Conservation (phyloP, 1,139 yeast genomes). For the Blastobotrys elegans region DNA sequence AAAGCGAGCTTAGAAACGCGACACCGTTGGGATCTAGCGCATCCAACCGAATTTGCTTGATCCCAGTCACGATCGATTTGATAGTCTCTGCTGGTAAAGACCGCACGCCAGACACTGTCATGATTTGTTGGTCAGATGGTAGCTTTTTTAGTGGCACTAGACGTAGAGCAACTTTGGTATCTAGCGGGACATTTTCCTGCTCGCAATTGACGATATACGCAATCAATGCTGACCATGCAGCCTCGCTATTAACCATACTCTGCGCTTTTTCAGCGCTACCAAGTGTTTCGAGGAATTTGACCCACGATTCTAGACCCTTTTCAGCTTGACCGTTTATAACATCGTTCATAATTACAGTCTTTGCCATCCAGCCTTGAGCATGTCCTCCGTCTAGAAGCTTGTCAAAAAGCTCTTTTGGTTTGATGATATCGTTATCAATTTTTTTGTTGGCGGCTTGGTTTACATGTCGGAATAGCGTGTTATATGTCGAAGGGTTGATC, state of each 20-base stretch:
- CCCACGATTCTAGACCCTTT: constrained; percentile 34
- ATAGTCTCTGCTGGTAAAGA: constrained; percentile 13
- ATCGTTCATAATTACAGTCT: constrained; percentile 25
- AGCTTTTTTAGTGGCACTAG: constrained; percentile 30
- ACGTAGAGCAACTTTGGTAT: constrained; percentile 27
- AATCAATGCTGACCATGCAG: constrained; percentile 29
- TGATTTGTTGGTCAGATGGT: constrained; percentile 25
- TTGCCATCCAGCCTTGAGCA: constrained; percentile 28
- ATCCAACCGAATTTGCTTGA: constrained; percentile 21
- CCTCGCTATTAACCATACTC: constrained; percentile 25
- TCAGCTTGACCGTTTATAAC: constrained; percentile 25
- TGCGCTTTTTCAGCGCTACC: constrained; percentile 24
- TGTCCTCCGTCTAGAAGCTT: constrained; percentile 21
- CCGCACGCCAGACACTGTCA: constrained; percentile 18
- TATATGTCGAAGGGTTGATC: constrained; percentile 1
- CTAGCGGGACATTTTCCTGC: constrained; percentile 19
- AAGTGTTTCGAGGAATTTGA: constrained; percentile 31
- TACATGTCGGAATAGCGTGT: constrained; percentile 10
- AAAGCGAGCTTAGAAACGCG: constrained; percentile 23
- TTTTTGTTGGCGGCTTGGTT: background rate
- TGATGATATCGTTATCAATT: background rate
- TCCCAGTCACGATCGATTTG: constrained; percentile 17
- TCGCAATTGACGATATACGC: constrained; percentile 28
- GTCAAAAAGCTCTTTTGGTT: constrained; percentile 19
- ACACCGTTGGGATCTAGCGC: constrained; percentile 21